Conservation (phyloP, 495 filamentous ascomycete species). For the Chaetomium tenue region DNA sequence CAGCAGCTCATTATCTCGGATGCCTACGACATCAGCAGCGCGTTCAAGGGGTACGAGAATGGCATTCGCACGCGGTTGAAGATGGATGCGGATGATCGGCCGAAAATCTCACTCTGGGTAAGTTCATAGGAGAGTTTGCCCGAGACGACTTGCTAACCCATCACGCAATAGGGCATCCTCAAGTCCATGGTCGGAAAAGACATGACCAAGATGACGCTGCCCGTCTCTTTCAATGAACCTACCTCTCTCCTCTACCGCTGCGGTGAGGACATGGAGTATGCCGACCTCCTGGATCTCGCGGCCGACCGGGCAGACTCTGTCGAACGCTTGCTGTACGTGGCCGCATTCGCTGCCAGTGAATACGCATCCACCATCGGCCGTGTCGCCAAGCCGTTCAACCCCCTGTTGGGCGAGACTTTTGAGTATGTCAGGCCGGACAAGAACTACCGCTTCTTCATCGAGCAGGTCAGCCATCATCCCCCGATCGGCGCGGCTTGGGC, state of each 20-base stretch:
- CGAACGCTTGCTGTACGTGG: conserved; percentile 94
- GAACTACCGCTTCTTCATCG: conserved; percentile 95
- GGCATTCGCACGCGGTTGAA: conserved; percentile 72
- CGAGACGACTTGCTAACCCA: background rate
- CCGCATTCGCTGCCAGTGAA: conserved; percentile 90
- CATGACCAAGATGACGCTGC: conserved; percentile 99
- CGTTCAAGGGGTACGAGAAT: conserved; percentile 89
- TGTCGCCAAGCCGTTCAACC: conserved; percentile 98
- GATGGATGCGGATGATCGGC: conserved; percentile 88
- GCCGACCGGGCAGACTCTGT: conserved; percentile 81
- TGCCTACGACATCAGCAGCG: conserved; percentile 63
- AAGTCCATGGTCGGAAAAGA: conserved; percentile 99
- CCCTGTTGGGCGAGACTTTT: conserved; percentile 92
- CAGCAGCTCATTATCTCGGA: conserved; percentile 45
- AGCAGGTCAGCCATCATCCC: conserved; percentile 98
- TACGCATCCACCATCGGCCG: conserved; percentile 95
- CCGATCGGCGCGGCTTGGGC: conserved; percentile 93
- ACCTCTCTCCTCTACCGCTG: conserved; percentile 96
- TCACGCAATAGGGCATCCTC: conserved; percentile 67
- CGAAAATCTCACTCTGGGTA: conserved; percentile 96
- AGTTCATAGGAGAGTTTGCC: conserved; percentile 31
- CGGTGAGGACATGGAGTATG: conserved; percentile 96
- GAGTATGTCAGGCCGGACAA: conserved; percentile 95
- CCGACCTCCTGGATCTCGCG: conserved; percentile 86
- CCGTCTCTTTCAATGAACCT: conserved; percentile 98